Evolutionary conservation across 495 filamentous ascomycete species (phyloP).

Genomic region (Aspergillus saccharolyticus): DNA sequence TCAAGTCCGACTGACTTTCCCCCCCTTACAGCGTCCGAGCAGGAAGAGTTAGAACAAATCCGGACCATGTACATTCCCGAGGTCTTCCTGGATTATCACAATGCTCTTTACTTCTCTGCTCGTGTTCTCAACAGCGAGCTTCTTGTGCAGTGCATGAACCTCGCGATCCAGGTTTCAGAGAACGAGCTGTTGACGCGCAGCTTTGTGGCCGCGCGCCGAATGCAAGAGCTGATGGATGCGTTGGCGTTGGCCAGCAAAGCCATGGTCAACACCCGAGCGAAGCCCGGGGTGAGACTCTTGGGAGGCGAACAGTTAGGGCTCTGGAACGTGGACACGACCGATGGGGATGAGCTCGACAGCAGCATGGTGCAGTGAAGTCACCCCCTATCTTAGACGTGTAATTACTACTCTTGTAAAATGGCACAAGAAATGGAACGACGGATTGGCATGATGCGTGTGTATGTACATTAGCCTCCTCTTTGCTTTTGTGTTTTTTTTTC

Average conservation of each 20-base stretch:
- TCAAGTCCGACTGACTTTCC: conserved; percentile 9
- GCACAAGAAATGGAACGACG: neutral
- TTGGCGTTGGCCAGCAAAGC: conserved; percentile 70
- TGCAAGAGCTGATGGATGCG: conserved; percentile 72
- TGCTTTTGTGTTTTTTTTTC: conserved; percentile 4
- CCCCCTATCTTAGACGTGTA: neutral
- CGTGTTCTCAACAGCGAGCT: conserved; percentile 57
- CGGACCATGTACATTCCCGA: conserved; percentile 75
- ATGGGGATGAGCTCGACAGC: conserved; percentile 27
- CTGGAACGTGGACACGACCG: conserved; percentile 38
- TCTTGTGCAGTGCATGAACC: conserved; percentile 71
- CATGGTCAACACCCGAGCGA: conserved; percentile 54
- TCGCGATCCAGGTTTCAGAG: conserved; percentile 62
- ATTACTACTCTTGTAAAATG: neutral
- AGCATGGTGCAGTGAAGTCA: conserved; percentile 10
- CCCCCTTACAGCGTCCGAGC: conserved; percentile 32
- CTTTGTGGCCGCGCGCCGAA: conserved; percentile 60
- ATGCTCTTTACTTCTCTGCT: conserved; percentile 64
- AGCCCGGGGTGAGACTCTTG: conserved; percentile 26
- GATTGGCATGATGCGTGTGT: conserved; percentile 14
- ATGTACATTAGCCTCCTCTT: conserved; percentile 13
- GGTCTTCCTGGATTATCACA: conserved; percentile 73
- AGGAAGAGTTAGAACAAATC: conserved; percentile 46
- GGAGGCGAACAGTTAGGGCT: conserved; percentile 43
- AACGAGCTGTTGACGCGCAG: conserved; percentile 57